These are phyloP conservation scores for Pestalotiopsis sp. DNA, from an alignment of 2,329 filamentous ascomycete species.

Conservation along the genomic window DNA sequence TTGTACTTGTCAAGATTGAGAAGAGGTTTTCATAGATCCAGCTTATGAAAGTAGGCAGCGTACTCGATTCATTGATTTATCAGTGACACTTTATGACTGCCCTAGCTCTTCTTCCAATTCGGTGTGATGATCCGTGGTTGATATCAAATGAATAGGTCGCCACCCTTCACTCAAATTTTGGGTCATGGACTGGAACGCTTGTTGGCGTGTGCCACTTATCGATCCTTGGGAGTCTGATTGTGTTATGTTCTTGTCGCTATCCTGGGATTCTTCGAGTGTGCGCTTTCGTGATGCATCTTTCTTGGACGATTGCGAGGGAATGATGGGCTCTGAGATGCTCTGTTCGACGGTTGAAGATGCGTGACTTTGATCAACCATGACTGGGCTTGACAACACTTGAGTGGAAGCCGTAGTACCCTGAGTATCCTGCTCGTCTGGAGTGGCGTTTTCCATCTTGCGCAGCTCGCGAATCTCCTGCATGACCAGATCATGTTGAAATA, in stretches of 20 bases:
- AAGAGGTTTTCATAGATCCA: conserved; percentile 25
- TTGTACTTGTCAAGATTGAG: conserved; percentile 78
- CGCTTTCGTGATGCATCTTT: neutral
- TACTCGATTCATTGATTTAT: neutral
- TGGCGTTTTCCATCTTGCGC: neutral
- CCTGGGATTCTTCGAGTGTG: neutral
- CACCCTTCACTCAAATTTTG: conserved; percentile 17
- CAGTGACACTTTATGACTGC: neutral
- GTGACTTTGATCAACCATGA: neutral
- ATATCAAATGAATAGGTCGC: conserved; percentile 34
- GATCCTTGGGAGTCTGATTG: neutral
- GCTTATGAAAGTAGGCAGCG: no score
- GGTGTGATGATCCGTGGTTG: conserved; percentile 43
- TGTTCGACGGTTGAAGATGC: neutral
- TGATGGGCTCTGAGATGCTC: neutral
- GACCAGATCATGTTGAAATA: conserved; percentile 72
- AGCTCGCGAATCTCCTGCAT: conserved; percentile 27
- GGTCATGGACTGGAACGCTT: neutral
- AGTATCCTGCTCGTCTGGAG: neutral
- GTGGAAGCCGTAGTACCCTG: neutral
- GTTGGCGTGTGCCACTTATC: neutral
- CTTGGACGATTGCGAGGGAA: neutral
- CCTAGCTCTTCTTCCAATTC: conserved; percentile 38
- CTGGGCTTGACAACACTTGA: neutral
- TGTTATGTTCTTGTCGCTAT: neutral